These are phyloP conservation scores for Phytophthora rubi DNA, from an alignment of 352 stramenopile species.

Conservation along the genomic window DNA sequence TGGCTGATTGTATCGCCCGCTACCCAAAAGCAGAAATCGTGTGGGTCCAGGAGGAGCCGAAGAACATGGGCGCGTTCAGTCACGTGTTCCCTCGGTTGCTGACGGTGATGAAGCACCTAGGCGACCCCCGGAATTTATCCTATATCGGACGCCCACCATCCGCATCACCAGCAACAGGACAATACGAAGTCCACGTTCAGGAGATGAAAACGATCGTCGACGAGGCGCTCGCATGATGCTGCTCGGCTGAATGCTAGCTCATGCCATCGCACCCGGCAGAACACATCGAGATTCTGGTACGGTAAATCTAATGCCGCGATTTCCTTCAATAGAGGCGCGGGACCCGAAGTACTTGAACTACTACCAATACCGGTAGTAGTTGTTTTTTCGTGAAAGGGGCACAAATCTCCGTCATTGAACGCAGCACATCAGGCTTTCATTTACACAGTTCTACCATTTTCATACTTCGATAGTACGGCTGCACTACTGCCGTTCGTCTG, in stretches of 20 bases:
- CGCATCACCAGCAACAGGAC: conserved; percentile 96
- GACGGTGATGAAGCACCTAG: conserved; percentile 92
- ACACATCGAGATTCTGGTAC: too few relatives aligned
- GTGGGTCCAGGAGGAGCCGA: conserved; percentile 98
- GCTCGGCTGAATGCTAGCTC: not conserved
- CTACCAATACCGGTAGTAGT: too few relatives aligned
- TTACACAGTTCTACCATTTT: conserved; percentile 1
- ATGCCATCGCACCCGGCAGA: not conserved
- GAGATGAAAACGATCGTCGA: conserved; percentile 96
- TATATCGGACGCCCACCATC: conserved; percentile 96
- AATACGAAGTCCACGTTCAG: conserved; percentile 93
- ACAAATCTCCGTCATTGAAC: not conserved
- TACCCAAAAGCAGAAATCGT: conserved; percentile 97
- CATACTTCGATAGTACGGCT: not conserved
- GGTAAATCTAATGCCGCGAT: too few relatives aligned
- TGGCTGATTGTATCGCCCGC: conserved; percentile 87
- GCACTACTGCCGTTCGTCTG: conserved; percentile 9
- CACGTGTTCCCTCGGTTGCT: conserved; percentile 94
- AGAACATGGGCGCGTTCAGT: conserved; percentile 98
- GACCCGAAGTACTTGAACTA: too few relatives aligned
- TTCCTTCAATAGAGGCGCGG: too few relatives aligned
- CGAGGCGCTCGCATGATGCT: conserved; percentile 62
- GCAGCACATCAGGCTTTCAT: not conserved
- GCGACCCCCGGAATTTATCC: conserved; percentile 55
- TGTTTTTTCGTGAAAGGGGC: not conserved